Evolutionary conservation across 1,139 yeast species (phyloP).

Genomic region (Kodamaea derodonti): DNA sequence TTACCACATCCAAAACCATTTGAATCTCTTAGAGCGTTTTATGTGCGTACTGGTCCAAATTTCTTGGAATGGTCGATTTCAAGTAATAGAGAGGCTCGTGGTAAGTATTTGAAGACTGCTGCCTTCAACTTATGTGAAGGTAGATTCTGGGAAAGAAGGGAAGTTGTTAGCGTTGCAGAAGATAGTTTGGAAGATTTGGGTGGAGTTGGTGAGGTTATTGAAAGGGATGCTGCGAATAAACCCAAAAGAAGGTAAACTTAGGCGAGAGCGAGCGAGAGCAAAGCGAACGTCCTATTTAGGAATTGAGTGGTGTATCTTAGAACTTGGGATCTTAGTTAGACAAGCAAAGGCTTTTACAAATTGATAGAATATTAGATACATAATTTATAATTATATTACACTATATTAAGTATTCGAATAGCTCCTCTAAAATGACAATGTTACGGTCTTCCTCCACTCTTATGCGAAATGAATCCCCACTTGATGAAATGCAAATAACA

Average conservation of each 20-base stretch:
- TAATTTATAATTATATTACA: too few relatives aligned
- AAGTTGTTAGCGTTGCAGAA: slow-evolving; percentile 82
- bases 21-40: slow-evolving; percentile 77
- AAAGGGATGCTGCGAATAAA: slow-evolving; percentile 56
- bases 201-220: slow-evolving; percentile 89
- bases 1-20: slow-evolving; percentile 97
- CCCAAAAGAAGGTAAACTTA: slow-evolving; percentile 15
- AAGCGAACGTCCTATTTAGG: too few relatives aligned
- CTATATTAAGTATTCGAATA: too few relatives aligned
- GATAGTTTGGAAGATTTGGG: slow-evolving; percentile 87
- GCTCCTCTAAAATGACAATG: too few relatives aligned
- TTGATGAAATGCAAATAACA: slow-evolving; percentile 91
- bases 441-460: too few relatives aligned
- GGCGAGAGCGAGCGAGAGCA: too few relatives aligned
- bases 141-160: slow-evolving; percentile 99
- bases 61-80: slow-evolving; percentile 93
- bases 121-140: slow-evolving; percentile 91
- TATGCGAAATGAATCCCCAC: slow-evolving; percentile 96
- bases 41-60: slow-evolving; percentile 79
- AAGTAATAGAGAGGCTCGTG: slow-evolving; percentile 80
- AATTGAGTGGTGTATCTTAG: too few relatives aligned
- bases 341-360: too few relatives aligned
- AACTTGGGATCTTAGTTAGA: too few relatives aligned
- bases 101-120: slow-evolving; percentile 82
- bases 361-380: too few relatives aligned